Conservation (phyloP, 108 stramenopile species). For the Chaetoceros tenuissimus region DNA sequence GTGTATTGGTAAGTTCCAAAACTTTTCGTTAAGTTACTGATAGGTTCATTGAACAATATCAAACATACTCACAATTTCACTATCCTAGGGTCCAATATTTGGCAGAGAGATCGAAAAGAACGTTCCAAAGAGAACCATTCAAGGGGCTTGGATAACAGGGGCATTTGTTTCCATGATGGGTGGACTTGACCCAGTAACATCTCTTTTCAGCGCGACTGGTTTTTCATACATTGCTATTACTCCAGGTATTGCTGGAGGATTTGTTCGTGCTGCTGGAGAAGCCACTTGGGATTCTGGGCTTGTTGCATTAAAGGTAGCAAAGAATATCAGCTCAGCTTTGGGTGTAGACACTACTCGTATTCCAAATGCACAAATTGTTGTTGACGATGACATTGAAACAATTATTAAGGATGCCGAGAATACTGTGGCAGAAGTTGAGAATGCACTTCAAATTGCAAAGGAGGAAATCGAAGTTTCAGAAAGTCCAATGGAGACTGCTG, state of each 20-base stretch:
- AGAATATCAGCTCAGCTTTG: slow-evolving; percentile 1
- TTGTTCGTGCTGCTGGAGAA: slow-evolving; percentile 38
- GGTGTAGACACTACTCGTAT: background rate
- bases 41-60: background rate
- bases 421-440: background rate
- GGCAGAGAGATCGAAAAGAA: slow-evolving; percentile 37
- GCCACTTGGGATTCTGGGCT: slow-evolving; percentile 35
- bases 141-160: slow-evolving; percentile 48
- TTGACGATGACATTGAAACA: background rate
- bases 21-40: background rate
- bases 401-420: no score
- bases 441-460: background rate
- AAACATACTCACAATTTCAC: background rate
- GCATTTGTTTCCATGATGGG: slow-evolving; percentile 35
- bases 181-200: slow-evolving; percentile 22
- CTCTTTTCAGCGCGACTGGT: slow-evolving; percentile 34
- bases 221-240: slow-evolving; percentile 48
- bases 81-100: background rate
- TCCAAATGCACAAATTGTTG: background rate
- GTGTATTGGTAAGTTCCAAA: background rate
- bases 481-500: no score
- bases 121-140: slow-evolving; percentile 41
- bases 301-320: slow-evolving; percentile 7
- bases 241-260: slow-evolving; percentile 36
- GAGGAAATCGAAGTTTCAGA: background rate